Percentiles rank a stretch among this genome's conserved stretches.
Evolutionary conservation across 169 alveolate species (phyloP).

Genomic region (Plasmodium gaboni): DNA sequence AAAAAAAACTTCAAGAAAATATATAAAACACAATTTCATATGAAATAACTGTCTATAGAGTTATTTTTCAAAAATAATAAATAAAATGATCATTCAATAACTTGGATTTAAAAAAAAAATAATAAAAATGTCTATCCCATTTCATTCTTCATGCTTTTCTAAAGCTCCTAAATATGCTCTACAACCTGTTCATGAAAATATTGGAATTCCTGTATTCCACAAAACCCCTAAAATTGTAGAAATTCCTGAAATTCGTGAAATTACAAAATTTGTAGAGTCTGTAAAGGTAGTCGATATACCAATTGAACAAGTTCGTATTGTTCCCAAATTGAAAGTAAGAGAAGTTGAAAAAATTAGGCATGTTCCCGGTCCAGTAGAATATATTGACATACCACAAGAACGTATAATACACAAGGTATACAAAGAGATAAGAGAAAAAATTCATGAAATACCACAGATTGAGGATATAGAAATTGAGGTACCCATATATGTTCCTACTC

Average conservation of each 20-base stretch:
- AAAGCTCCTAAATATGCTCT: conserved; percentile 34
- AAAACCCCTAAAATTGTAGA: conserved; percentile 76
- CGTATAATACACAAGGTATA: conserved; percentile 71
- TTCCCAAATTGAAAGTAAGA: conserved; percentile 78
- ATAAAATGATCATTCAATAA: too few relatives aligned
- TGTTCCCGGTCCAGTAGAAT: conserved; percentile 81
- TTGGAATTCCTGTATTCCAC: conserved; percentile 59
- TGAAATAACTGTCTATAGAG: too few relatives aligned
- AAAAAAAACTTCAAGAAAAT: too few relatives aligned
- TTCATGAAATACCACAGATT: conserved; percentile 77
- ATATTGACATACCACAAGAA: conserved; percentile 76
- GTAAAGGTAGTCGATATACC: conserved; percentile 78
- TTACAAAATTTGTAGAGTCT: conserved; percentile 57
- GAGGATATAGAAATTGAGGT: conserved; percentile 76
- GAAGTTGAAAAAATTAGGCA: conserved; percentile 79
- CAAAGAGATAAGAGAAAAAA: conserved; percentile 72
- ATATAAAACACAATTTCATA: too few relatives aligned
- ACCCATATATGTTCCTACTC: conserved; percentile 75
- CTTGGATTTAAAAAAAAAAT: conserved; percentile 1
- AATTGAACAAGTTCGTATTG: conserved; percentile 77
- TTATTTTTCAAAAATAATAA: too few relatives aligned
- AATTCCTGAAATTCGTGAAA: conserved; percentile 80
- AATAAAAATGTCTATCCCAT: conserved; percentile 4
- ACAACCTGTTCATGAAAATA: conserved; percentile 29
- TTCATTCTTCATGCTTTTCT: conserved; percentile 23